phyloP scores from a whole-genome alignment of 805 yeast species.

The Zygoascus tannicola region DNA sequence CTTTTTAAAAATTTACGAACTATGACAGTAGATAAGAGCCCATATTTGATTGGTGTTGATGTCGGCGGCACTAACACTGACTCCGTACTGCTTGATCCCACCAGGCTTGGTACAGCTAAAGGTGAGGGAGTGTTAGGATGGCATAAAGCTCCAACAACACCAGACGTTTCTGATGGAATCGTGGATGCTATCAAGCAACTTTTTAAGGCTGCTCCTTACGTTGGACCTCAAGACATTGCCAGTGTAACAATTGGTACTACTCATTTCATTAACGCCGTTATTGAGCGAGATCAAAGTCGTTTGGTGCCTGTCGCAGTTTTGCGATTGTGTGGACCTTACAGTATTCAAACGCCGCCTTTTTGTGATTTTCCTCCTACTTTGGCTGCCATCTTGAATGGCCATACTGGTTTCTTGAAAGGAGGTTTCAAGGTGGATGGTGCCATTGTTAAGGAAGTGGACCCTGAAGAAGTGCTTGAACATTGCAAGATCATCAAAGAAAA shows the following conservation, averaged over 20 bases:
- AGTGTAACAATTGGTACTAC: conserved; percentile 48
- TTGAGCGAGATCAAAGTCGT: conserved; percentile 37
- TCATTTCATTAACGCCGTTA: conserved; percentile 44
- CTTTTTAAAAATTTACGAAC: no score
- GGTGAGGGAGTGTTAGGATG: conserved; percentile 32
- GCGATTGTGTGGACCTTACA: conserved; percentile 38
- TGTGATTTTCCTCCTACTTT: conserved; percentile 34
- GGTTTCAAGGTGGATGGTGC: conserved; percentile 14
- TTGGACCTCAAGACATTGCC: conserved; percentile 24
- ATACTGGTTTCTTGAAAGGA: conserved; percentile 10
- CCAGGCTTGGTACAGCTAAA: conserved; percentile 7
- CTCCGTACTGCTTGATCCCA: conserved; percentile 30
- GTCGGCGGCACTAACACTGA: conserved; percentile 47
- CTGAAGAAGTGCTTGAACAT: conserved; percentile 16
- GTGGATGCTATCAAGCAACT: conserved; percentile 30
- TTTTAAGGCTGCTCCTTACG: conserved; percentile 17
- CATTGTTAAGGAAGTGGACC: conserved; percentile 8
- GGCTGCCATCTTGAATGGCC: conserved; percentile 9
- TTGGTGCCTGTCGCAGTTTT: conserved; percentile 38
- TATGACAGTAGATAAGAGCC: background rate
- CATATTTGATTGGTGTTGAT: conserved; percentile 34
- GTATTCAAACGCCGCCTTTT: conserved; percentile 34
- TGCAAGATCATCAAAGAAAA: conserved; percentile 26
- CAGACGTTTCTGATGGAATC: conserved; percentile 39
- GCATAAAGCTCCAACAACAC: conserved; percentile 38